Base-by-base conservation (phyloP, 2,329 filamentous ascomycete genomes). In the Neofusicoccum sp. region DNA sequence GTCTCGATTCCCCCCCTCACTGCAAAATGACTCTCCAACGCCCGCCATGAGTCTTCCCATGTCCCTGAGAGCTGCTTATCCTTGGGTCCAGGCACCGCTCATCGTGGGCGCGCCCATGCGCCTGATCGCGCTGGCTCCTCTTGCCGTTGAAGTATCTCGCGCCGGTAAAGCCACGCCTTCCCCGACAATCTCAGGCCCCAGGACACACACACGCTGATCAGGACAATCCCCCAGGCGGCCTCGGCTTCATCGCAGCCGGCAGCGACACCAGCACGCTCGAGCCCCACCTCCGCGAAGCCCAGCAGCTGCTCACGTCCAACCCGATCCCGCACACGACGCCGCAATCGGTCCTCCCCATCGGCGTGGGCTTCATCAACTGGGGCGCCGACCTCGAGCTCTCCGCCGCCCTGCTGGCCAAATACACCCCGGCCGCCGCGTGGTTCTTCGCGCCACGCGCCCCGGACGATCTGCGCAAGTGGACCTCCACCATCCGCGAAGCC, bases 41-140 rank as follows among this genome's bases (percentile, higher is more conserved):
- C 22, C 59, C 31, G 14, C 39, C 31, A 62, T 62, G 59, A 37
- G 2, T 37, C 6, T 47, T 12, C 33, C 58, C 5, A 39, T 48
- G 4, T 34, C 47, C 6, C 45, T 62, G 14, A 43, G 39, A 45
- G 22, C 49, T 16, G 34, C 43, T 12, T 87, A 88, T 69, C 85
- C 86, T 67, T 90, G 87, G 87, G 82, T 80, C 4, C 72, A 78
- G 39, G 68, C 75, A 2, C 88, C 87, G 5, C 74, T 90, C 22
- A 80, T 92, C 34, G 79, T 83, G 49, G 80, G 81, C 41, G 89
- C 88, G 1, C 90, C 90, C 0, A 92, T 93, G 89, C 84, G 87
- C 49, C 80, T 87, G 39, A 85, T 91, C 61, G 78, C 82, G 68
- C 81, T 73, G 70, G 83, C 72, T 65, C 81, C 71, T 0, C 81